Evolutionary conservation across 2,329 filamentous ascomycete species (phyloP).

Genomic region (Aspergillus piperis): DNA sequence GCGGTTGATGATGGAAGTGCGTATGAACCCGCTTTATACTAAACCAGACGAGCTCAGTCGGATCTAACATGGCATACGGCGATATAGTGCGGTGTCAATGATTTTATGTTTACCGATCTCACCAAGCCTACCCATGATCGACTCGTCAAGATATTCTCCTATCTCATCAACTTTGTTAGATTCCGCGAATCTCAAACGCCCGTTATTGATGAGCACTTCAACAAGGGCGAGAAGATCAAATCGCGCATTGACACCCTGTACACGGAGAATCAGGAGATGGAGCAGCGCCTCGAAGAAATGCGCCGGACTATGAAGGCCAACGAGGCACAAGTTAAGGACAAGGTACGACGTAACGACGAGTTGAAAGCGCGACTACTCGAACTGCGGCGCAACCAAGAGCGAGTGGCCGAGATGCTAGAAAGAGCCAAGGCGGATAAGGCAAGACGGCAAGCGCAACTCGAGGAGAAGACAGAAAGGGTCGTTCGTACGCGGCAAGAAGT

Average conservation of each 20-base stretch:
- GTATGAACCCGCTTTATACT: neutral
- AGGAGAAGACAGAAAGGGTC: constrained; percentile 52
- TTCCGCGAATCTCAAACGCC: constrained; percentile 91
- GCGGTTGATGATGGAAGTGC: constrained; percentile 69
- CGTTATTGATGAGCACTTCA: constrained; percentile 91
- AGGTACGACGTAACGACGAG: constrained; percentile 81
- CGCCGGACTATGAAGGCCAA: constrained; percentile 75
- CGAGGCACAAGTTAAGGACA: constrained; percentile 79
- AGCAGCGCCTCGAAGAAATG: constrained; percentile 77
- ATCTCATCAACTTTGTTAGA: constrained; percentile 97
- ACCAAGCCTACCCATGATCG: constrained; percentile 88
- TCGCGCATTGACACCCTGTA: constrained; percentile 83
- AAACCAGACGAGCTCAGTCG: neutral
- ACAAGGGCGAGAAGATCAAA: constrained; percentile 84
- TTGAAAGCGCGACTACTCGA: constrained; percentile 80
- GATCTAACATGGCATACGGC: constrained; percentile 4
- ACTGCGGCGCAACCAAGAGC: constrained; percentile 77
- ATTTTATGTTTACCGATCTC: constrained; percentile 91
- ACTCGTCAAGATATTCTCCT: constrained; percentile 92
- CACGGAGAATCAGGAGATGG: constrained; percentile 82
- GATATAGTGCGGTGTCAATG: constrained; percentile 77
- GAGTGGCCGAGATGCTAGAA: constrained; percentile 78
- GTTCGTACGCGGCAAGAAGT: constrained; percentile 79
- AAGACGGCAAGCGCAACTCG: constrained; percentile 65
- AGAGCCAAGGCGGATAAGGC: constrained; percentile 78